Evolutionary conservation across 371 early-diverging fungal genomes (phyloP).

Genomic region (Syncephalastrum sp.): DNA sequence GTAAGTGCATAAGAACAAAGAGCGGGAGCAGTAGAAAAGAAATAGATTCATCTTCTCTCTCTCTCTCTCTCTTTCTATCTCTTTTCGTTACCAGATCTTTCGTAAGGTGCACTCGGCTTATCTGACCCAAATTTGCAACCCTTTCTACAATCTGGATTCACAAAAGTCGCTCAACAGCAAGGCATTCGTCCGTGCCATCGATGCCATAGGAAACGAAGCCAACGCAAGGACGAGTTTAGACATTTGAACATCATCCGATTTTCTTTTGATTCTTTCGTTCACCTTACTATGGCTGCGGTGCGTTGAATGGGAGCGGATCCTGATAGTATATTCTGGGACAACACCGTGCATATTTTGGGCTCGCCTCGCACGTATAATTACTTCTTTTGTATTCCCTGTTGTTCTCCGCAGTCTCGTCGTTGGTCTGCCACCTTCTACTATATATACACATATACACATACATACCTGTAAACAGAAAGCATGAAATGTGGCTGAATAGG

Average conservation of each 20-base stretch:
- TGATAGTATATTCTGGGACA: no score
- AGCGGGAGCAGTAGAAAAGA: not conserved
- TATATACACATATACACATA: no score
- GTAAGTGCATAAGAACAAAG: conserved; percentile 46
- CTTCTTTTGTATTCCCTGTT: no score
- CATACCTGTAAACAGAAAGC: conserved; percentile 5
- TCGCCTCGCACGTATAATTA: no score
- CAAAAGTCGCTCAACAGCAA: conserved; percentile 57
- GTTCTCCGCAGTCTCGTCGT: no score
- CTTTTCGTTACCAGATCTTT: conserved; percentile 58
- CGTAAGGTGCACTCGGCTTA: conserved; percentile 80
- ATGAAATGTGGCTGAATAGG: not conserved
- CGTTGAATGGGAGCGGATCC: no score
- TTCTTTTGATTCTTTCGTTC: no score
- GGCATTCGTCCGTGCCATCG: conserved; percentile 58
- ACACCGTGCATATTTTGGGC: no score
- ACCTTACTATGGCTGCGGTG: no score
- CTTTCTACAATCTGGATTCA: conserved; percentile 72
- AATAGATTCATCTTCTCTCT: conserved; percentile 2
- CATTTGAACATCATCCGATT: not conserved
- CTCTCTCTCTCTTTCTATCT: not conserved
- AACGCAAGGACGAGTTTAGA: conserved; percentile 21
- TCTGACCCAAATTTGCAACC: conserved; percentile 76
- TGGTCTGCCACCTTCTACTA: no score
- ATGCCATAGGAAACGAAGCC: conserved; percentile 46